Conservation (phyloP, 352 stramenopile genomes). For the Pythium biforme region DNA sequence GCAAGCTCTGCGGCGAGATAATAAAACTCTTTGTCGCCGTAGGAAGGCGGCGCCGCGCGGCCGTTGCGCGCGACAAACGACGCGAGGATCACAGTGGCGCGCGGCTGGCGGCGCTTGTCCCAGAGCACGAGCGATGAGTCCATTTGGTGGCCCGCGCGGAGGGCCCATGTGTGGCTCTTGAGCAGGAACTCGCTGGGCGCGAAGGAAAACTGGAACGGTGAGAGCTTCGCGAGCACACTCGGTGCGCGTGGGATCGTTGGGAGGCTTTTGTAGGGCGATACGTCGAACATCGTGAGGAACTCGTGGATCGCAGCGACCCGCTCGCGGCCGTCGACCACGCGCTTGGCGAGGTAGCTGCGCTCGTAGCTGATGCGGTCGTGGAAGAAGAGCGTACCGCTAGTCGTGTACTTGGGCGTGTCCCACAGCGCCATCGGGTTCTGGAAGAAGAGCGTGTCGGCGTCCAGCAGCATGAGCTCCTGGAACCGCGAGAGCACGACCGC, state of each 20-base stretch:
- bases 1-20: constrained; percentile 62
- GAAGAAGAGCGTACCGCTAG: constrained; percentile 64
- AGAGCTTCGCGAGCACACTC: constrained; percentile 11
- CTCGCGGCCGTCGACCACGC: constrained; percentile 24
- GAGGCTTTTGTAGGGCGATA: constrained; percentile 4
- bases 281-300: constrained; percentile 13
- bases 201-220: constrained; percentile 14
- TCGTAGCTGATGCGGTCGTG: constrained; percentile 52
- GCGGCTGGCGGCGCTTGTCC: constrained; percentile 58
- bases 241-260: not conserved
- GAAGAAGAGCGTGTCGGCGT: constrained; percentile 71
- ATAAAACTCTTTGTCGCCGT: constrained; percentile 79
- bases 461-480: constrained; percentile 69
- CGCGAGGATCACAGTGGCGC: constrained; percentile 57
- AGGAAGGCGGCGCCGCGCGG: constrained; percentile 33
- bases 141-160: constrained; percentile 62
- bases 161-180: constrained; percentile 62
- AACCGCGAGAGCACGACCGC: constrained; percentile 60
- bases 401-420: constrained; percentile 44
- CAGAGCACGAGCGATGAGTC: constrained; percentile 77
- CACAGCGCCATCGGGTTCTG: constrained; percentile 51
- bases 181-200: constrained; percentile 57
- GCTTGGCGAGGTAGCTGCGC: constrained; percentile 43
- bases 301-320: constrained; percentile 8
- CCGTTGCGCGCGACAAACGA: constrained; percentile 44